These are phyloP conservation scores for Elongisporangium senticosum DNA, from an alignment of 352 stramenopile species.

Conservation along the genomic window DNA sequence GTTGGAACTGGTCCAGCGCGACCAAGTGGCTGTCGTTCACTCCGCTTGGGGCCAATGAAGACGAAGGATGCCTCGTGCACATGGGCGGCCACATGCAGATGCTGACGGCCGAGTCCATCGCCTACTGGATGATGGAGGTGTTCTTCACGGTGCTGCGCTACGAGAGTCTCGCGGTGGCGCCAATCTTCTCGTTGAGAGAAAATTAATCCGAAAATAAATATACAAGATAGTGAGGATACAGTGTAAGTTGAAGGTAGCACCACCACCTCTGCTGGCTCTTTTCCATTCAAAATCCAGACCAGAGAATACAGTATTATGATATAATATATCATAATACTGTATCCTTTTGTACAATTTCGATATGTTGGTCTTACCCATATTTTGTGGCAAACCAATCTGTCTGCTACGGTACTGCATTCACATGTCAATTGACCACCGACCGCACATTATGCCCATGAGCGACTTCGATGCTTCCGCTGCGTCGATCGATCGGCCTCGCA, in stretches of 20 bases:
- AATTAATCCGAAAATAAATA: too few relatives aligned
- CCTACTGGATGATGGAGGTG: slow-evolving; percentile 57
- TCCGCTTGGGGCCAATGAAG: slow-evolving; percentile 8
- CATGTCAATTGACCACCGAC: neutral
- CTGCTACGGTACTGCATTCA: neutral
- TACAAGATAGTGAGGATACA: too few relatives aligned
- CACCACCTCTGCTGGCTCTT: too few relatives aligned
- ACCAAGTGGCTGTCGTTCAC: slow-evolving; percentile 44
- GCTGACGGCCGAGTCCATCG: slow-evolving; percentile 24
- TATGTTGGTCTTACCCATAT: too few relatives aligned
- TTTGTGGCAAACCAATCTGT: neutral
- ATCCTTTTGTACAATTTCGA: too few relatives aligned
- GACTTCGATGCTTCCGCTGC: neutral
- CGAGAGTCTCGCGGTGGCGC: slow-evolving; percentile 47
- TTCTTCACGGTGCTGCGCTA: slow-evolving; percentile 58
- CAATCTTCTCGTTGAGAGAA: slow-evolving; percentile 18
- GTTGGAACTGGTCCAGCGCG: slow-evolving; percentile 43
- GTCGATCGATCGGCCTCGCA: neutral
- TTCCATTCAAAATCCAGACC: too few relatives aligned
- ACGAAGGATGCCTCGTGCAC: slow-evolving; percentile 32
- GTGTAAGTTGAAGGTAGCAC: too few relatives aligned
- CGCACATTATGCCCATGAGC: neutral
- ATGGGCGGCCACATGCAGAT: slow-evolving; percentile 44
- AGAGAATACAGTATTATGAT: slow-evolving; percentile 18
- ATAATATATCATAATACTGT: too few relatives aligned